A percentile compares a stretch with the other conserved stretches of the same genome.
These are phyloP conservation scores for Nemania sp. DNA, from an alignment of 2,329 filamentous ascomycete species.

Conservation along the genomic window DNA sequence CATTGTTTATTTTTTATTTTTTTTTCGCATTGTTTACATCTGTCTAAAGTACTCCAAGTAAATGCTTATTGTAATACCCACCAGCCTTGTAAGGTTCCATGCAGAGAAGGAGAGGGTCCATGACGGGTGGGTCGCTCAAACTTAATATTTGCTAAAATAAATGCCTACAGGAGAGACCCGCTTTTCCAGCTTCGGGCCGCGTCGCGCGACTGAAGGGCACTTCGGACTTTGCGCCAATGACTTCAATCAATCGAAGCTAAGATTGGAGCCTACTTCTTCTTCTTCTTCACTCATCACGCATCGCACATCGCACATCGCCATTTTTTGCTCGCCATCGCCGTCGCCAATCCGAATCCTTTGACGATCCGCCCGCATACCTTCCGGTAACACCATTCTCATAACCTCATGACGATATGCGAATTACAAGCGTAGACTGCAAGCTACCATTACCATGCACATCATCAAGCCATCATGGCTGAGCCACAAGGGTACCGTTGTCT, in stretches of 20 bases:
- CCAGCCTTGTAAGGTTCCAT: too few relatives aligned
- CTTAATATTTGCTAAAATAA: too few relatives aligned
- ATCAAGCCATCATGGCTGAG: slow-evolving; percentile 96
- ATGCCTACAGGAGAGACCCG: slow-evolving; percentile 12
- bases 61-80: too few relatives aligned
- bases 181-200: slow-evolving; percentile 34
- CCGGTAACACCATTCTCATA: neutral
- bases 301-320: too few relatives aligned
- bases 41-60: too few relatives aligned
- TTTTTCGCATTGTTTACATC: too few relatives aligned
- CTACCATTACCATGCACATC: slow-evolving; percentile 72
- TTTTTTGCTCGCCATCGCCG: neutral
- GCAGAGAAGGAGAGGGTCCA: too few relatives aligned
- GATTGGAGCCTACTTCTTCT: slow-evolving; percentile 4
- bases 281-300: neutral
- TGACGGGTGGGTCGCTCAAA: too few relatives aligned
- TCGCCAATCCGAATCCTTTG: neutral
- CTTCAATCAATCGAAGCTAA: neutral
- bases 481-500: slow-evolving; percentile 72
- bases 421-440: slow-evolving; percentile 30
- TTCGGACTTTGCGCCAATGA: slow-evolving; percentile 24
- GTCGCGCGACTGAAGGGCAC: slow-evolving; percentile 36
- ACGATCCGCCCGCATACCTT: neutral
- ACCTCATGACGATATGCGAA: slow-evolving; percentile 43
- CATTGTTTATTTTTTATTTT: too few relatives aligned